A percentile compares a stretch with the other conserved stretches of the same genome.
Evolutionary conservation across 2,329 filamentous ascomycete genomes (phyloP).

Genomic region (Aspergillus clavatus): DNA sequence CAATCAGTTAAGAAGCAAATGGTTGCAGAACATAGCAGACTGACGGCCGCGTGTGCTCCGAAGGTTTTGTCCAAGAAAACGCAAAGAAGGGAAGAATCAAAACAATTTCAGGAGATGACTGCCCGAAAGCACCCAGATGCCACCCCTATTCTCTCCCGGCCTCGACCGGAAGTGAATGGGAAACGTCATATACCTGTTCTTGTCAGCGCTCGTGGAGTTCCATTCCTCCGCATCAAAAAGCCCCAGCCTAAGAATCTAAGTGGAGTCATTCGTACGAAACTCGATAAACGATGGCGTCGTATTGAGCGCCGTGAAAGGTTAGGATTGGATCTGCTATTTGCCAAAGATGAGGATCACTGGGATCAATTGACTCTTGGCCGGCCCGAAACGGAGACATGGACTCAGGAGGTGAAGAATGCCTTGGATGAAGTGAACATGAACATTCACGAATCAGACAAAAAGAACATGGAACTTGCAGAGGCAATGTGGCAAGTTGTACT

Average conservation of each 20-base stretch:
- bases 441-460: constrained; percentile 24
- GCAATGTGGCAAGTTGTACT: constrained; percentile 40
- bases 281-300: constrained; percentile 31
- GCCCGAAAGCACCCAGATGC: constrained; percentile 30
- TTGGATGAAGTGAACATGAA: constrained; percentile 20
- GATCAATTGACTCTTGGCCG: constrained; percentile 28
- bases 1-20: constrained; percentile 18
- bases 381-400: constrained; percentile 22
- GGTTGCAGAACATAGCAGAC: constrained; percentile 16
- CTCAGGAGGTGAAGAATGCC: constrained; percentile 14
- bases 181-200: constrained; percentile 38
- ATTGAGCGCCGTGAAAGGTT: constrained; percentile 32
- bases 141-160: constrained; percentile 33
- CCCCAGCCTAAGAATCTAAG: constrained; percentile 40
- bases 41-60: constrained; percentile 12
- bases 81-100: constrained; percentile 22
- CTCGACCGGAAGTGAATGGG: constrained; percentile 30
- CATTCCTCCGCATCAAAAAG: constrained; percentile 43
- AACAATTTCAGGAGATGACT: constrained; percentile 25
- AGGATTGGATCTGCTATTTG: constrained; percentile 27
- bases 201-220: constrained; percentile 40
- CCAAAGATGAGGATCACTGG: constrained; percentile 41
- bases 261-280: constrained; percentile 32
- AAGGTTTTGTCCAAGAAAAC: constrained; percentile 21
- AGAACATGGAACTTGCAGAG: constrained; percentile 26